phyloP scores from a whole-genome alignment of 2,329 filamentous ascomycete genomes.

The Fusarium illudens region DNA sequence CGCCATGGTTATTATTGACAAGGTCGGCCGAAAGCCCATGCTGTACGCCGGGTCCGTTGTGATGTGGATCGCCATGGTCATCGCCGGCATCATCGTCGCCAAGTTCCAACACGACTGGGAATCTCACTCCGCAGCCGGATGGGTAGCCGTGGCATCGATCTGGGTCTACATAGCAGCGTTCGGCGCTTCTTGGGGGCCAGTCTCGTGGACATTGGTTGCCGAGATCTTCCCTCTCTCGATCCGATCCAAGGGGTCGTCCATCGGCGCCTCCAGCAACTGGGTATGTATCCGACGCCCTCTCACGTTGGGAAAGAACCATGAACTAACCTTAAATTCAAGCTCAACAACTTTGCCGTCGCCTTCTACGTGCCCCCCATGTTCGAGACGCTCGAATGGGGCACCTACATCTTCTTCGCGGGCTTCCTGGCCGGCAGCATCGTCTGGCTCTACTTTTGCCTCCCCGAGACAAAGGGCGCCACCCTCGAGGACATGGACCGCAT shows the following conservation, averaged over 20 bases:
- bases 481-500: conserved; percentile 64
- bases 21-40: conserved; percentile 52
- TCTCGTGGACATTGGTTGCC: conserved; percentile 58
- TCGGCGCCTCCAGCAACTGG: conserved; percentile 56
- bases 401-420: conserved; percentile 65
- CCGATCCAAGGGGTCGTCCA: conserved; percentile 54
- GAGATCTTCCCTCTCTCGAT: conserved; percentile 58
- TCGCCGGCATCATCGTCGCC: conserved; percentile 31
- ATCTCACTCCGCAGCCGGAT: conserved; percentile 48
- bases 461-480: conserved; percentile 64
- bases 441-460: conserved; percentile 61
- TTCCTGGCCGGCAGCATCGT: conserved; percentile 57
- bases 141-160: conserved; percentile 49
- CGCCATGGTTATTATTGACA: conserved; percentile 51
- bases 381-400: conserved; percentile 54
- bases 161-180: conserved; percentile 62
- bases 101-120: conserved; percentile 39
- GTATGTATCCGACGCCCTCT: neutral
- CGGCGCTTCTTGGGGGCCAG: conserved; percentile 55
- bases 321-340: conserved; percentile 8
- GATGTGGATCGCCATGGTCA: conserved; percentile 44
- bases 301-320: too few relatives aligned
- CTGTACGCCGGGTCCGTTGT: conserved; percentile 49
- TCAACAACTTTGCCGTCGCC: conserved; percentile 58
- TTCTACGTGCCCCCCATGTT: conserved; percentile 55